Evolutionary conservation across 2,329 filamentous ascomycete species (phyloP), one percentile per base, ranked within the genome.

Genomic region (Colletotrichum australisinense): DNA sequence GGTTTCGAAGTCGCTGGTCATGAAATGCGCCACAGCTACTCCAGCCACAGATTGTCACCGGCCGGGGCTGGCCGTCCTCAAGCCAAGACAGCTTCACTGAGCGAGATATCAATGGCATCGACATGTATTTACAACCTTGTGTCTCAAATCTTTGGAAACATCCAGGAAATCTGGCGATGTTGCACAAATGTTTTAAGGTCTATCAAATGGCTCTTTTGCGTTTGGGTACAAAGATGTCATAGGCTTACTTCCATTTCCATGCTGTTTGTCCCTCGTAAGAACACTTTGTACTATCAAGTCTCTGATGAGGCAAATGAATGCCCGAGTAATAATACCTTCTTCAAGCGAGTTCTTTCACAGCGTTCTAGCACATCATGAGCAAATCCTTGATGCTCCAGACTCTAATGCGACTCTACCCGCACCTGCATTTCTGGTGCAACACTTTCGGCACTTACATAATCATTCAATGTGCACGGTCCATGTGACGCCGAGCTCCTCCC

Each of bases 381-480:
- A 55, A 55, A 8, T 52, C 19, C 5, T 14, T n/a, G 22, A 19
- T 5, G 22, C 16, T 42, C 8, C 42, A 5, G 30, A 28, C 14
- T 35, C 22, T 30, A 9, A 42, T 56, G 62, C 62, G 26, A 42
- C 59, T 62, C 24, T 22, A 60, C 63, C 52, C 28, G 12, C 5
- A 55, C 9, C 28, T 7, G 49, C n/a, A 30, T 19, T 12, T n/a
- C 14, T 26, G 30, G 46, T 64, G 60, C 46, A 30, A 5, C 32
- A 8, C 22, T 4, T 19, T 5, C 32, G 6, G 8, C 1, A 42
- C 32, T 75, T 75, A 74, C 62, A 53, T 75, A 75, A 75, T 60
- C 71, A 66, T 71, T 67, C 22, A 4, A 71, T 57, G 46, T 66
- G 74, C 74, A 75, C 74, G 72, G 74, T 52, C 74, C 74, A 72